phyloP scores from a whole-genome alignment of 176 grass and related monocot species.

The Sorghum bicolor region Sorghum_bicolor_NCBIv3 NC_012877.2:48453501-48454000 shows the following conservation, averaged over 20 bases:
- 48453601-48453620: slow-evolving; percentile 22
- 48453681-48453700: slow-evolving; percentile 29
- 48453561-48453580: slow-evolving; percentile 97
- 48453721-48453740: slow-evolving; percentile 35
- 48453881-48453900: neutral
- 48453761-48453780: neutral
- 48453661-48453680: slow-evolving; percentile 22
- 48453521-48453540: slow-evolving; percentile 95
- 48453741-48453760: neutral
- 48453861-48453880: neutral
- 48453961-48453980: neutral
- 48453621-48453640: slow-evolving; percentile 23
- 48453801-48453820: neutral
- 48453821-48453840: neutral
- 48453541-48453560: slow-evolving; percentile 91
- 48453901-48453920: neutral
- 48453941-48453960: neutral
- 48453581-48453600: slow-evolving; percentile 22
- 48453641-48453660: slow-evolving; percentile 1
- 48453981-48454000: neutral
- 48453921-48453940: neutral
- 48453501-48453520: slow-evolving; percentile 92
- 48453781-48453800: neutral
- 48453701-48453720: slow-evolving; percentile 21
- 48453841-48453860: neutral